A percentile compares a stretch with the other conserved stretches of the same genome.
Conservation (phyloP, 805 yeast species). For the Candida ovalis region DNA sequence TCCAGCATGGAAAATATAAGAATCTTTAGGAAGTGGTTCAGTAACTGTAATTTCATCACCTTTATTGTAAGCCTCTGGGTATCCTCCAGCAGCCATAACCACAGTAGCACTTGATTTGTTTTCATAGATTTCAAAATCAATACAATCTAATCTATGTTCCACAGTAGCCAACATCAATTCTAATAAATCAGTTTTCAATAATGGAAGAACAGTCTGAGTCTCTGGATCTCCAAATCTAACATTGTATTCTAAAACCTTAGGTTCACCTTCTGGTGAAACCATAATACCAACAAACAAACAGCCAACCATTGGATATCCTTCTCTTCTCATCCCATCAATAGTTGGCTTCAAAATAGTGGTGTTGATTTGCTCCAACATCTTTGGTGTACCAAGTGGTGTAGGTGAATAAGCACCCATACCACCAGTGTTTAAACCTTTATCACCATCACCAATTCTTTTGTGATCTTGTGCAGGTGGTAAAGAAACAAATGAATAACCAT, state of each 20-base stretch:
- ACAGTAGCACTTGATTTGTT: constrained; percentile 82
- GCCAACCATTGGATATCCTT: constrained; percentile 94
- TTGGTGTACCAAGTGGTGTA: constrained; percentile 88
- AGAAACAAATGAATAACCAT: constrained; percentile 87
- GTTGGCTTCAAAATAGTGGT: constrained; percentile 81
- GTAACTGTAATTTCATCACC: constrained; percentile 76
- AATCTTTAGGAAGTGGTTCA: constrained; percentile 45
- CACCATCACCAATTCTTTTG: constrained; percentile 91
- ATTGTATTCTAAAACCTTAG: constrained; percentile 93
- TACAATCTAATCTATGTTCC: constrained; percentile 88
- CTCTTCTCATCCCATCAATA: constrained; percentile 92
- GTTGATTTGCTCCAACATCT: constrained; percentile 66
- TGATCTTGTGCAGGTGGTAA: constrained; percentile 99
- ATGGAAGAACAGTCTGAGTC: constrained; percentile 92
- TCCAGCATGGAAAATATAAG: constrained; percentile 94
- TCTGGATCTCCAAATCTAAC: constrained; percentile 99
- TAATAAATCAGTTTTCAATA: constrained; percentile 87
- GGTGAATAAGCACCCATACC: constrained; percentile 99
- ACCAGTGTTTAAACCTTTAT: constrained; percentile 93
- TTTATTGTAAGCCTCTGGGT: constrained; percentile 82
- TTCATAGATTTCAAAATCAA: constrained; percentile 49
- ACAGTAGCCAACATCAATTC: constrained; percentile 91
- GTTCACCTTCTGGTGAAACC: constrained; percentile 74
- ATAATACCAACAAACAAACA: constrained; percentile 93
- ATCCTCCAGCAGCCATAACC: constrained; percentile 95